These are phyloP conservation scores for Puccinia hordei DNA, from an alignment of 1,284 basidiomycete species.

Conservation along the genomic window DNA sequence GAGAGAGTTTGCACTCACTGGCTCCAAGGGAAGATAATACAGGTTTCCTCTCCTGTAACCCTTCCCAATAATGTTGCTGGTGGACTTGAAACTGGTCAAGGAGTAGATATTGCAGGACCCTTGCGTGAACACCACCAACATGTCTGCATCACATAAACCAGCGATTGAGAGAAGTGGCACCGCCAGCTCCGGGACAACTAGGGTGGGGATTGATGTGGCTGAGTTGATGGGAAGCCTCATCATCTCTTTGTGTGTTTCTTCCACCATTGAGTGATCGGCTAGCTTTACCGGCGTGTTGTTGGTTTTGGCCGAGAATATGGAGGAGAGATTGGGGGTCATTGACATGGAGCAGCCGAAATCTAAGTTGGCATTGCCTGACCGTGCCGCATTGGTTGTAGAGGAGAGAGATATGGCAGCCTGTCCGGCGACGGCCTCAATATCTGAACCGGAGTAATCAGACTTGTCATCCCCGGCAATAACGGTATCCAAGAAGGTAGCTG, in stretches of 20 bases:
- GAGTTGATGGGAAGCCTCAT: neutral
- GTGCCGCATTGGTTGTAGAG: neutral
- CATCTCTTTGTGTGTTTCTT: neutral
- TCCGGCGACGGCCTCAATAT: neutral
- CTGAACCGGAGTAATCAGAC: neutral
- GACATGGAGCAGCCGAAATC: too few relatives aligned
- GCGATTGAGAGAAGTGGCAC: too few relatives aligned
- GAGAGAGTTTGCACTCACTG: neutral
- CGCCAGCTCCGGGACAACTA: neutral
- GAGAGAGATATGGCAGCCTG: neutral
- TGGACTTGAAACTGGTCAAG: neutral
- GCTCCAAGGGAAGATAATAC: neutral
- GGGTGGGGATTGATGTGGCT: neutral
- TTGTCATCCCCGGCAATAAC: neutral
- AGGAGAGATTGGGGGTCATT: too few relatives aligned
- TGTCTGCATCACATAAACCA: too few relatives aligned
- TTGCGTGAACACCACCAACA: too few relatives aligned
- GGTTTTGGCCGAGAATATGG: too few relatives aligned
- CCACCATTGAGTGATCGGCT: too few relatives aligned
- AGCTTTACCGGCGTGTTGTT: too few relatives aligned
- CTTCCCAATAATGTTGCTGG: neutral
- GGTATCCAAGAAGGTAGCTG: neutral
- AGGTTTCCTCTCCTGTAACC: conserved; percentile 7
- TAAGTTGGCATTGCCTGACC: neutral
- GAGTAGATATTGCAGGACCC: neutral